A percentile compares a stretch with the other conserved stretches of the same genome.
phyloP scores from a whole-genome alignment of 2,329 filamentous ascomycete species.

The Penicillium sp. region DNA sequence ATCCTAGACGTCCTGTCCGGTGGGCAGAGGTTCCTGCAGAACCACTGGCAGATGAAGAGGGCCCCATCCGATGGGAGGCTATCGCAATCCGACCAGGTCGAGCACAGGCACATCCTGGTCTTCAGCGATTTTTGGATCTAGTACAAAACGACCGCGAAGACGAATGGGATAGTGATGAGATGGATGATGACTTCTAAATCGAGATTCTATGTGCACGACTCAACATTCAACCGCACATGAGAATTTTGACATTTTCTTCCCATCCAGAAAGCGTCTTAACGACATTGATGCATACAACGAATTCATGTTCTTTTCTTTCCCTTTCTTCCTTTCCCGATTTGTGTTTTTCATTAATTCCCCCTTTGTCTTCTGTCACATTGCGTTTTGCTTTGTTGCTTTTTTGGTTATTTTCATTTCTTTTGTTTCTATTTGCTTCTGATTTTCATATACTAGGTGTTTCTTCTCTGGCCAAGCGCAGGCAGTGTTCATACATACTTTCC shows the following conservation, averaged over 20 bases:
- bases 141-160: slow-evolving; percentile 57
- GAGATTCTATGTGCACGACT: background rate
- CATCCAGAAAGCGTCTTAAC: slow-evolving; percentile 1
- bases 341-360: background rate
- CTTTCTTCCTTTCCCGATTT: background rate
- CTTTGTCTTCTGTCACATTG: background rate
- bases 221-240: background rate
- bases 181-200: slow-evolving; percentile 45
- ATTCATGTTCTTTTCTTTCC: background rate
- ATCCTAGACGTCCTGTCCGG: slow-evolving; percentile 5
- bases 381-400: background rate
- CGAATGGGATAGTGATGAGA: slow-evolving; percentile 60
- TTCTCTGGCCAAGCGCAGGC: background rate
- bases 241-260: background rate
- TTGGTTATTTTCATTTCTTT: background rate
- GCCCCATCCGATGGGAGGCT: slow-evolving; percentile 1
- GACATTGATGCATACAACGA: slow-evolving; percentile 9
- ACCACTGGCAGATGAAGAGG: background rate
- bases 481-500: background rate
- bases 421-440: background rate
- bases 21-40: background rate
- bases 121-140: slow-evolving; percentile 55
- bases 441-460: background rate
- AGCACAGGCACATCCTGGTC: slow-evolving; percentile 29
- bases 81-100: slow-evolving; percentile 4